Conservation (phyloP, 73 alveolate species). For the Paramecium bursaria region DNA sequence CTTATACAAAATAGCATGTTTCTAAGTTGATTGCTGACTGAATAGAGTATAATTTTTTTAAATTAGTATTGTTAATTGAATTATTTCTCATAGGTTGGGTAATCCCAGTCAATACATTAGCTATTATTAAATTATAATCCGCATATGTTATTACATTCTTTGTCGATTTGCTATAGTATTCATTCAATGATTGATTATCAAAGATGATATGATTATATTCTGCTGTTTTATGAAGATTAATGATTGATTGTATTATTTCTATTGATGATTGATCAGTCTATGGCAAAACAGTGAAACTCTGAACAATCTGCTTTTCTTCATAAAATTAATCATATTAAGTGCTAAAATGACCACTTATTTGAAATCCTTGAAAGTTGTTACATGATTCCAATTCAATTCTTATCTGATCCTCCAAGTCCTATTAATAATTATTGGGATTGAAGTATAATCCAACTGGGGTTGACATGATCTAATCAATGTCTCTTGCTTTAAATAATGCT, state of each 20-base stretch:
- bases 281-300: background rate
- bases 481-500: constrained; percentile 28
- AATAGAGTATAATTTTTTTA: constrained; percentile 2
- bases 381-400: constrained; percentile 43
- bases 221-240: background rate
- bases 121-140: constrained; percentile 8
- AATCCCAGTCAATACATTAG: constrained; percentile 1
- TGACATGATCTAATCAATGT: constrained; percentile 5
- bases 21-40: constrained; percentile 9
- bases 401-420: background rate
- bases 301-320: background rate
- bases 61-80: background rate
- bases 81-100: constrained; percentile 3
- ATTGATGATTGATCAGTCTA: background rate
- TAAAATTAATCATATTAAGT: background rate
- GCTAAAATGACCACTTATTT: constrained; percentile 34
- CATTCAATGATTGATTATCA: constrained; percentile 19
- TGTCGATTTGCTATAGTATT: background rate
- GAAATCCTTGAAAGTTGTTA: constrained; percentile 47
- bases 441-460: background rate
- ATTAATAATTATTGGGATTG: constrained; percentile 51
- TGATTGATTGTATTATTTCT: background rate
- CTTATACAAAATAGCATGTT: background rate
- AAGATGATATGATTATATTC: background rate
- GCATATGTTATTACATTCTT: background rate